A percentile compares a stretch with the other conserved stretches of the same genome.
phyloP scores from a whole-genome alignment of 2,329 filamentous ascomycete genomes.

The Colletotrichum endophyticum region DNA sequence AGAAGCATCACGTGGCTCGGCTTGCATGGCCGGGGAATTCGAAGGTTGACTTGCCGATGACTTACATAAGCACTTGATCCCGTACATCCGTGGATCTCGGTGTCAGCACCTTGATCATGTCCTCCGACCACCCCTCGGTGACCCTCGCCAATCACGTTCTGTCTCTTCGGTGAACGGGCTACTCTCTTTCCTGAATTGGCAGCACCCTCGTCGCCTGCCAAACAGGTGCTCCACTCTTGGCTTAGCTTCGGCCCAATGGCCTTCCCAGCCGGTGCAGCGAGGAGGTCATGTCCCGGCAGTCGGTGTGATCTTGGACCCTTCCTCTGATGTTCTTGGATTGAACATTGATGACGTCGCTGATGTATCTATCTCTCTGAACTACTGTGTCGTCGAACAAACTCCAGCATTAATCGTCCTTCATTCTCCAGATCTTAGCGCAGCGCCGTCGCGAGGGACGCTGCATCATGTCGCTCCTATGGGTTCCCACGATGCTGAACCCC shows the following conservation, averaged over 20 bases:
- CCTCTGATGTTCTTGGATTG: background rate
- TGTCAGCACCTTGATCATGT: background rate
- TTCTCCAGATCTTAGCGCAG: background rate
- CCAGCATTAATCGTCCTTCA: background rate
- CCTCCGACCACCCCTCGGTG: background rate
- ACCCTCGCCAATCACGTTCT: background rate
- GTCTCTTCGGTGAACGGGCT: background rate
- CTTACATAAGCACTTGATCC: background rate
- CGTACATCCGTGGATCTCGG: background rate
- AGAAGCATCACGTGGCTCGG: slow-evolving; percentile 11
- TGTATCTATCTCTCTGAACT: background rate
- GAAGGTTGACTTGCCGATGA: background rate
- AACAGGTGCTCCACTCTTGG: slow-evolving; percentile 4
- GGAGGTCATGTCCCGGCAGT: background rate
- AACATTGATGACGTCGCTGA: background rate
- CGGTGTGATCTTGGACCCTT: background rate
- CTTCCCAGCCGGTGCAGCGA: background rate
- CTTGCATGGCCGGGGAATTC: background rate
- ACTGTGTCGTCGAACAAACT: background rate
- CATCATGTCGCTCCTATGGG: background rate
- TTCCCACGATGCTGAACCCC: slow-evolving; percentile 10
- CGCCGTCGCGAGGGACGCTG: background rate
- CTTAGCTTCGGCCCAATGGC: slow-evolving; percentile 7
- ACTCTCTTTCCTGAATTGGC: background rate
- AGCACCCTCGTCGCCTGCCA: background rate